Evolutionary conservation across 2,329 filamentous ascomycete species (phyloP).

Genomic region (Periglandula ipomoeae): DNA sequence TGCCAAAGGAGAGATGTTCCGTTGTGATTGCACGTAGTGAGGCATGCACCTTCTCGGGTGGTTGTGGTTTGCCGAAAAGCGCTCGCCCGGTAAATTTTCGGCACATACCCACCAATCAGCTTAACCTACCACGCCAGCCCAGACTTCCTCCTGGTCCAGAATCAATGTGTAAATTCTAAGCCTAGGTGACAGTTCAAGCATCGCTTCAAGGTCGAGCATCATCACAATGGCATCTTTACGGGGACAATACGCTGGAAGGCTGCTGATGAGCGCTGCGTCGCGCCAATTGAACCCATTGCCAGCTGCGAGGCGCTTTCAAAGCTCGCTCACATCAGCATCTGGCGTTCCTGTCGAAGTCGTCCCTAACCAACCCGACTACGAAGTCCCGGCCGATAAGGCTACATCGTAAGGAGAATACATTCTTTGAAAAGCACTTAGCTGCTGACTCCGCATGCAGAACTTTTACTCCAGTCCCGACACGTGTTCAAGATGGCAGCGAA

Average conservation of each 20-base stretch:
- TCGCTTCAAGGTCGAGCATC: conserved; percentile 17
- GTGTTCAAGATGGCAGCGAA: conserved; percentile 86
- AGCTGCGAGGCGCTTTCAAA: conserved; percentile 45
- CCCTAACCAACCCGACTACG: conserved; percentile 70
- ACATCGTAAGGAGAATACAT: conserved; percentile 61
- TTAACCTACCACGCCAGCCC: not conserved
- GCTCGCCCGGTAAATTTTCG: conserved; percentile 38
- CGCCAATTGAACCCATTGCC: conserved; percentile 30
- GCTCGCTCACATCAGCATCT: conserved; percentile 36
- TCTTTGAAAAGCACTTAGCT: no score
- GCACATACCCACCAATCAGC: conserved; percentile 35
- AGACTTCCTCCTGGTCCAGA: conserved; percentile 14
- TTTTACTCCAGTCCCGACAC: conserved; percentile 85
- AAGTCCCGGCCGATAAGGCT: conserved; percentile 72
- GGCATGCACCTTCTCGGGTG: conserved; percentile 16
- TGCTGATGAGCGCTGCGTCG: conserved; percentile 39
- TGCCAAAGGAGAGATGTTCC: conserved; percentile 23
- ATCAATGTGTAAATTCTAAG: not conserved
- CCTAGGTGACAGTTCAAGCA: conserved; percentile 12
- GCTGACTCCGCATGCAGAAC: conserved; percentile 41
- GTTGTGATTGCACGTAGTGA: conserved; percentile 20
- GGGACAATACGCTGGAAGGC: conserved; percentile 40
- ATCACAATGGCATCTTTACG: conserved; percentile 58
- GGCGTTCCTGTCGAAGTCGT: conserved; percentile 28
- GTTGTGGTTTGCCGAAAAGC: conserved; percentile 34